Evolutionary conservation across 2,329 filamentous ascomycete genomes (phyloP), one percentile per base, ranked within the genome.

Genomic region (Fusarium setosum): DNA sequence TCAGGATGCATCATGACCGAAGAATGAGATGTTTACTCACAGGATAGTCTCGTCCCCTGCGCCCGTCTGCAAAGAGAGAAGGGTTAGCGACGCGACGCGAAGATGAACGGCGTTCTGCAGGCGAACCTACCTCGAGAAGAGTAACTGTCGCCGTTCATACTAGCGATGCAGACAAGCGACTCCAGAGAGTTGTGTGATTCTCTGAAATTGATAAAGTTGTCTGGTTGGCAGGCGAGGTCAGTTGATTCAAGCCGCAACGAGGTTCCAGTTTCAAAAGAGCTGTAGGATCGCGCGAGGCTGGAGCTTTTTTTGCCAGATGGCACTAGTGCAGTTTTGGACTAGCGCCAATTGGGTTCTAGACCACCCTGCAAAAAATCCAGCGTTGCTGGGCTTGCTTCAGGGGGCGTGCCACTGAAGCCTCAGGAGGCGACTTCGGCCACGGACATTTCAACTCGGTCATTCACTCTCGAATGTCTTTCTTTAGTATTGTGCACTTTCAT

Each of bases 141-240:
- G 80, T 94, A 95, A 78, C 84, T 90, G 78, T 95, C 92, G 76
- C 92, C 92, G 90, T 95, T 95, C 92, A 96, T 96, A 61, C 62
- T 88, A 56, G 44, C 45, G 63, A 65, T 63, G 61, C 54, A 64
- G 52, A 63, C 35, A 63, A 63, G 54, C 61, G 63, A 62, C 59
- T 62, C 49, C 50, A 59, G 58, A 61, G 58, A 56, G 47, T 23
- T 32, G 31, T 23, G 26, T 31, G 21, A 34, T 38, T 61, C 61
- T 62, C 60, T 55, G 50, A 55, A 62, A 69, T 60, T 71, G 71
- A 72, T 70, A 53, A 63, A 37, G 47, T 52, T 56, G 60, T 63
- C 49, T 60, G 58, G 58, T 69, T 69, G 57, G 54, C 47, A 64
- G 63, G 53, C 63, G 54, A 59, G 63, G 65, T 56, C 57, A 24